Evolutionary conservation across 495 filamentous ascomycete species (phyloP).

Genomic region (Pseudevernia furfuracea): DNA sequence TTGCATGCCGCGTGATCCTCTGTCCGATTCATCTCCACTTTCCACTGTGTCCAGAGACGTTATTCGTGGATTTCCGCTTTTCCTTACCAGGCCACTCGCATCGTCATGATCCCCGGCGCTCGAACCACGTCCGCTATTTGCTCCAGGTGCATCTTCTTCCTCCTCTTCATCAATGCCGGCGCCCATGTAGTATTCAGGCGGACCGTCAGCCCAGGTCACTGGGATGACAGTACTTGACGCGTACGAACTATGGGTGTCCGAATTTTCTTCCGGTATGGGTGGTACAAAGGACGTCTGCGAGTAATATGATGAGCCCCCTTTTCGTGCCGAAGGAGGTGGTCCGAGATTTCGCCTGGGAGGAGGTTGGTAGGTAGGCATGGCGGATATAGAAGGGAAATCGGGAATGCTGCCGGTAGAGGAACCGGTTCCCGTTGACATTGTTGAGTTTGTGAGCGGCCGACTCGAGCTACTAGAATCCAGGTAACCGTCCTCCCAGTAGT

Average conservation of each 20-base stretch:
- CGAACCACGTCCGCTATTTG: constrained; percentile 26
- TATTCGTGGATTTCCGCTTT: constrained; percentile 66
- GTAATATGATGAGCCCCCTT: constrained; percentile 68
- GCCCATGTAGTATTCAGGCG: constrained; percentile 42
- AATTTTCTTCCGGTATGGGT: constrained; percentile 78
- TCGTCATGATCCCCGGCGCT: constrained; percentile 49
- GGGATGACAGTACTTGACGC: constrained; percentile 79
- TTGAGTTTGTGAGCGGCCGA: constrained; percentile 30
- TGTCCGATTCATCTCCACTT: constrained; percentile 31
- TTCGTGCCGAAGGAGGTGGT: constrained; percentile 52
- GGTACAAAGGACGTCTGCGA: constrained; percentile 68
- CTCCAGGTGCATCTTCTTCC: constrained; percentile 31
- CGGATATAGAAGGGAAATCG: constrained; percentile 37
- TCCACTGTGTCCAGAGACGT: constrained; percentile 61
- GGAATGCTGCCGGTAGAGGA: constrained; percentile 39
- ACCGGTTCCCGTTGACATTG: constrained; percentile 29
- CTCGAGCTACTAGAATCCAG: constrained; percentile 34
- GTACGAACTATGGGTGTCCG: constrained; percentile 59
- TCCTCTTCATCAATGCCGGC: constrained; percentile 37
- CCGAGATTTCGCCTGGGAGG: constrained; percentile 30
- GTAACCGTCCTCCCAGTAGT: constrained; percentile 32
- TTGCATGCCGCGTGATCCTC: constrained; percentile 22
- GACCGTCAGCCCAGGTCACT: constrained; percentile 55
- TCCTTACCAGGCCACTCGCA: constrained; percentile 59
- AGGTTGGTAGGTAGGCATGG: constrained; percentile 24